A percentile compares a stretch with the other conserved stretches of the same genome.
Evolutionary conservation across 345 rosid species (phyloP).

Genomic region (Boechera stricta): DNA sequence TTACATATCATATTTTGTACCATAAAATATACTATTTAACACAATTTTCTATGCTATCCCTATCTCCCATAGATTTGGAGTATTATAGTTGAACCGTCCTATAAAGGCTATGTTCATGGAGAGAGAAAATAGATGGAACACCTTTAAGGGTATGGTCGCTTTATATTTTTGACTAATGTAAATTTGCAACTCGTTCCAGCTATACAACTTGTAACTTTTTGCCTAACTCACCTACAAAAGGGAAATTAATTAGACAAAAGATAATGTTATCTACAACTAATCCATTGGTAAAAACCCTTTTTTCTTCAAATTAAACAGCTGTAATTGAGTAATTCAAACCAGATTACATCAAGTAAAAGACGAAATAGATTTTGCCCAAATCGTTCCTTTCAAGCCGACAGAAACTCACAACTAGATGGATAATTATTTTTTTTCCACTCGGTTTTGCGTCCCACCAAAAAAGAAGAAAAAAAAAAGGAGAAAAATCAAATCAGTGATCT

Average conservation of each 20-base stretch:
- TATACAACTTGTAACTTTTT: conserved; percentile 16
- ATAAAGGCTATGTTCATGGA: conserved; percentile 7
- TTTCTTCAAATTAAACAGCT: conserved; percentile 20
- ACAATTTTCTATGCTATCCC: background rate
- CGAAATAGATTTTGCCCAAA: conserved; percentile 27
- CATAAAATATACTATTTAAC: background rate
- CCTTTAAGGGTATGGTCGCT: background rate
- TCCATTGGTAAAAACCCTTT: background rate
- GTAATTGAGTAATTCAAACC: conserved; percentile 19
- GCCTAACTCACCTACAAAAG: conserved; percentile 42
- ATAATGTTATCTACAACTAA: conserved; percentile 22
- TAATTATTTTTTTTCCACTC: conserved; percentile 34
- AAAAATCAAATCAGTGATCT: conserved; percentile 34
- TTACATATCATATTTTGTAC: background rate
- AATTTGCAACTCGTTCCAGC: conserved; percentile 9
- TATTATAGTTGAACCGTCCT: conserved; percentile 34
- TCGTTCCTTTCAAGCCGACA: conserved; percentile 43
- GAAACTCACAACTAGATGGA: conserved; percentile 21
- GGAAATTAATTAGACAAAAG: conserved; percentile 9
- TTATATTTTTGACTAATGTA: conserved; percentile 1
- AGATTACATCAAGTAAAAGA: conserved; percentile 17
- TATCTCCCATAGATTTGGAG: conserved; percentile 34
- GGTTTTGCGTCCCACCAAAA: conserved; percentile 35
- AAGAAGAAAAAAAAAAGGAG: background rate
- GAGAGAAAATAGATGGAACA: conserved; percentile 13